A percentile compares a stretch with the other conserved stretches of the same genome.
phyloP scores from a whole-genome alignment of 768 basidiomycete species.

The Calocybe indica region DNA sequence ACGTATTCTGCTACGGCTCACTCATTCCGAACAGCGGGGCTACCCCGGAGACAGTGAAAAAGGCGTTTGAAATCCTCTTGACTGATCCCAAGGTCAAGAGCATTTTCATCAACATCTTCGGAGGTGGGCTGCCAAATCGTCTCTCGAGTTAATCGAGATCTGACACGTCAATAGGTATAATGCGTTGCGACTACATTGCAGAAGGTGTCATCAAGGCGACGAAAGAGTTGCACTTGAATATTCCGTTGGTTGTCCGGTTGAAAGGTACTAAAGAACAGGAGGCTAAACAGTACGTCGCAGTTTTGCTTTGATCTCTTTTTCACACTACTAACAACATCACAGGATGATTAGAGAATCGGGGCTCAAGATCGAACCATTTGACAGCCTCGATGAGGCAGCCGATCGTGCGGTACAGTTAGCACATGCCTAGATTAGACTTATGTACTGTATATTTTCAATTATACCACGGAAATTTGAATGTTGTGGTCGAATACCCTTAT shows the following conservation, averaged over 20 bases:
- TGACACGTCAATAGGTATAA: conserved; percentile 56
- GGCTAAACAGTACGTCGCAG: conserved; percentile 76
- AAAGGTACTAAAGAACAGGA: conserved; percentile 97
- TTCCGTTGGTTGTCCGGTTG: conserved; percentile 89
- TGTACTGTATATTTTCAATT: conserved; percentile 7
- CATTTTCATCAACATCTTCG: conserved; percentile 98
- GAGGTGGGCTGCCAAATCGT: conserved; percentile 41
- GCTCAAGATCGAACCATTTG: conserved; percentile 89
- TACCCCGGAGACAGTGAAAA: conserved; percentile 99
- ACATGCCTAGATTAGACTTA: conserved; percentile 33
- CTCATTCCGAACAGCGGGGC: conserved; percentile 59
- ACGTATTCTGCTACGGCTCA: conserved; percentile 1
- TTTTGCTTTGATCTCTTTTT: not conserved
- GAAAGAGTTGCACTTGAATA: conserved; percentile 76
- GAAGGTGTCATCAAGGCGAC: conserved; percentile 99
- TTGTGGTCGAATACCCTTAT: conserved; percentile 8
- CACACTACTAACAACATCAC: conserved; percentile 10
- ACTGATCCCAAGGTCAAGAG: conserved; percentile 91
- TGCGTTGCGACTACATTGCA: conserved; percentile 98
- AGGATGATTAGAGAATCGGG: conserved; percentile 95
- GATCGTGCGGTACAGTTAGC: conserved; percentile 68
- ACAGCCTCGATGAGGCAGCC: conserved; percentile 89
- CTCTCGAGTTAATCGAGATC: not conserved
- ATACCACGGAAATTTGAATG: conserved; percentile 9
- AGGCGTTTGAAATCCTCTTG: conserved; percentile 94